Evolutionary conservation across 1,284 basidiomycete species (phyloP), one percentile per base, ranked within the genome.

Genomic region (Lentinula novae-zelandiae): DNA sequence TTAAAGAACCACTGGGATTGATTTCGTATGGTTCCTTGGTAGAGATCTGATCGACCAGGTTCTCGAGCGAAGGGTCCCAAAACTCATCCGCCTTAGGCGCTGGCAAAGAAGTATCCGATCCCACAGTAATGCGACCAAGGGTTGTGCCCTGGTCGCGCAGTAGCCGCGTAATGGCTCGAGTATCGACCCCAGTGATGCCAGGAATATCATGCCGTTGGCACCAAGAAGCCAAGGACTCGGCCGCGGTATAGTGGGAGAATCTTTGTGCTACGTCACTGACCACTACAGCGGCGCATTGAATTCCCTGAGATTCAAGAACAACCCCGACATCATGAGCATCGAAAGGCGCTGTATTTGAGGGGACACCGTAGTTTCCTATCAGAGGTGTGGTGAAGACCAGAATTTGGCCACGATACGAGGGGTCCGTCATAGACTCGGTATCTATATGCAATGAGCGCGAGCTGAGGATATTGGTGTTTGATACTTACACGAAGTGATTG

Each of bases 361-460:
- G 96, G 3, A 99, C 95, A 65, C 97, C 96, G 72, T 99, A 99
- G 76, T 99, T 99, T 55, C 97, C 97, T 67, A 99, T 98, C 75
- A 99, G 86, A 27, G 97, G 96, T 4, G 96, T 93, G 33, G 96
- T 99, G 79, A 99, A 99, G 62, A 98, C 95, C 64, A 99, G 85
- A 68, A 99, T 95, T 77, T 99, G 97, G 58, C 95, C 92, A 40
- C 94, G 92, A 77, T 99, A 99, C 8, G 97, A 99, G 5, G 96
- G 96, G 73, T 99, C 96, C 52, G 96, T 99, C 94, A 99, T 97
- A 13, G 95, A 98, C 77, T 99, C 97, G 60, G 96, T 98, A 76
- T 99, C 93, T 95, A 67, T 39, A 58, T 58, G 60, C 46, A 40
- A 56, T 67, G 40, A 60, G 42, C 27, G 40, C 9, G 50, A 8